These are phyloP conservation scores for Colletotrichum siamense DNA, from an alignment of 2,329 filamentous ascomycete genomes.

Conservation along the genomic window DNA sequence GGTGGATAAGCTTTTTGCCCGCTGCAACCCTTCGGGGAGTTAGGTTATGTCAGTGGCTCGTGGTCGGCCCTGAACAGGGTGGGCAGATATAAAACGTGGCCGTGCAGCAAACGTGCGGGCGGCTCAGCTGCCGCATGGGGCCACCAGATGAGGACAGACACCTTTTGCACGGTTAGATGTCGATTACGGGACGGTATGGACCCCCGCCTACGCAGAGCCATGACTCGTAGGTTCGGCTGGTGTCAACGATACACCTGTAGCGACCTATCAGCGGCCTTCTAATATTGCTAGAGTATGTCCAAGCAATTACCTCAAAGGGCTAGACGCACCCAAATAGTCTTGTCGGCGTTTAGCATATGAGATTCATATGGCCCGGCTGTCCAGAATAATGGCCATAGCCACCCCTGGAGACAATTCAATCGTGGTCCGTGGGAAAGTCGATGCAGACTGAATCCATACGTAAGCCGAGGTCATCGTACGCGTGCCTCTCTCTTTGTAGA, in stretches of 20 bases:
- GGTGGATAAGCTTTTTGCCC: background rate
- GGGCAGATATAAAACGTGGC: background rate
- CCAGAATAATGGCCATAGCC: background rate
- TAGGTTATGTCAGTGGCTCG: background rate
- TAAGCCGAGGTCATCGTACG: background rate
- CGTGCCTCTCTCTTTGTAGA: background rate
- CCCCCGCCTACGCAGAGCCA: background rate
- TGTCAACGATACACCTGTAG: background rate
- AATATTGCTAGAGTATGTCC: background rate
- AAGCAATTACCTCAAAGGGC: background rate
- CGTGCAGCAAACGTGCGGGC: background rate
- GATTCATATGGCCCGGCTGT: background rate
- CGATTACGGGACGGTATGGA: background rate
- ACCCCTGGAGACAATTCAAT: background rate
- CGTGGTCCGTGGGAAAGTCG: background rate
- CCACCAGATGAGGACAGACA: background rate
- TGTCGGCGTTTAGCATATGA: background rate
- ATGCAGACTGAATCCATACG: no score
- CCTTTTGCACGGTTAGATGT: background rate
- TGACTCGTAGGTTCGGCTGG: slow-evolving; percentile 3
- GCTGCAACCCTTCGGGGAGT: background rate
- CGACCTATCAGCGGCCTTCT: background rate
- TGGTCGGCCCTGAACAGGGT: background rate
- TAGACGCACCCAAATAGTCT: background rate
- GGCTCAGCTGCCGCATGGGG: background rate